These are phyloP conservation scores for Mariannaea elegans DNA, from an alignment of 2,329 filamentous ascomycete genomes.

Conservation along the genomic window DNA sequence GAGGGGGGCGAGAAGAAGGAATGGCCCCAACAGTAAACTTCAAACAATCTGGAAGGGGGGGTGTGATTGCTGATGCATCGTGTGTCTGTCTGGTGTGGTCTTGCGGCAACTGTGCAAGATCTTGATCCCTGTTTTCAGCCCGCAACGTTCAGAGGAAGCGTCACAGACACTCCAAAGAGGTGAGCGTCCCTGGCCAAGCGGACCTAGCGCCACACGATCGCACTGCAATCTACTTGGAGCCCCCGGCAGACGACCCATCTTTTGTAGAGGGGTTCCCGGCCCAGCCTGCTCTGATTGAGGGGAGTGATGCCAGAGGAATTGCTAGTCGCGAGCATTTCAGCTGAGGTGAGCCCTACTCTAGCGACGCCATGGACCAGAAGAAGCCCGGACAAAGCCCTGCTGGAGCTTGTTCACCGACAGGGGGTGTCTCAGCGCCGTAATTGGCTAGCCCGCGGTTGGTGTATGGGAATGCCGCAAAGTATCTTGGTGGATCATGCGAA, in stretches of 20 bases:
- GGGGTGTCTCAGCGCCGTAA: constrained; percentile 30
- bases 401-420: constrained; percentile 42
- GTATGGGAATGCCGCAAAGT: constrained; percentile 25
- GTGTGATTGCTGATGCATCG: background rate
- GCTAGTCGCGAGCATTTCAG: constrained; percentile 45
- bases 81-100: background rate
- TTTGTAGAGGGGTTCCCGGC: constrained; percentile 31
- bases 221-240: constrained; percentile 41
- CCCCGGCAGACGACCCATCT: constrained; percentile 22
- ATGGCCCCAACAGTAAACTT: constrained; percentile 14
- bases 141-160: constrained; percentile 35
- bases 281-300: constrained; percentile 34
- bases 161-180: constrained; percentile 31
- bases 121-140: constrained; percentile 43
- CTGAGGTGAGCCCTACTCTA: constrained; percentile 50
- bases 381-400: constrained; percentile 26
- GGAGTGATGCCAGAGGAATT: constrained; percentile 38
- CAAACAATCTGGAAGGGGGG: background rate
- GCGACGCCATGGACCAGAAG: constrained; percentile 38
- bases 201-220: constrained; percentile 39
- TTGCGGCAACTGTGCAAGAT: constrained; percentile 34
- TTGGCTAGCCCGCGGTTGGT: constrained; percentile 33
- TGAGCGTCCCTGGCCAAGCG: constrained; percentile 32
- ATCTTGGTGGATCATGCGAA: constrained; percentile 21
- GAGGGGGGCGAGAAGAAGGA: constrained; percentile 17